Evolutionary conservation across 768 basidiomycete species (phyloP).

Genomic region (Lenzites betulinus): DNA sequence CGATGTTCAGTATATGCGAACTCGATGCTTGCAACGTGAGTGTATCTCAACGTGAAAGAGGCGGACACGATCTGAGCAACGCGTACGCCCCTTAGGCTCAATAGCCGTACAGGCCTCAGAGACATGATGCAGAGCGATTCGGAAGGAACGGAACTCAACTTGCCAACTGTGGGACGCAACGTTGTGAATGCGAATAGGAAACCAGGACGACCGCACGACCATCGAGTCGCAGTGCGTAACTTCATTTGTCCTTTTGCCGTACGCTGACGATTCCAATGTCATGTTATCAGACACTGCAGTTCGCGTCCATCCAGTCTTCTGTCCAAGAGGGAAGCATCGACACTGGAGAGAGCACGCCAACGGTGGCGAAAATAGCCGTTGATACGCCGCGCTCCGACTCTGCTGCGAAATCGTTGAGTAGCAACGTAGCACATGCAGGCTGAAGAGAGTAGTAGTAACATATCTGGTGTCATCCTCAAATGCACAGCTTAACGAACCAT

Average conservation of each 20-base stretch:
- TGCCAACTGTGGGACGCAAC: background rate
- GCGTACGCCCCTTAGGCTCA: conserved; percentile 1
- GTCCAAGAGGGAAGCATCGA: background rate
- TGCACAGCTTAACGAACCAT: too few relatives aligned
- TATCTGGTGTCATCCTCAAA: too few relatives aligned
- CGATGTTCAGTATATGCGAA: conserved; percentile 2
- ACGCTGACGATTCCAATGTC: background rate
- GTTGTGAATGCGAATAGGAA: background rate
- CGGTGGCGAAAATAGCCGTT: too few relatives aligned
- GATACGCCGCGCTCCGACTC: too few relatives aligned
- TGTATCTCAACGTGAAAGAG: background rate
- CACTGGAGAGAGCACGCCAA: too few relatives aligned
- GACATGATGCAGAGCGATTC: conserved; percentile 5
- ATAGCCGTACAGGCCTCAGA: conserved; percentile 6
- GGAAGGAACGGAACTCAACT: background rate
- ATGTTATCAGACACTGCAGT: background rate
- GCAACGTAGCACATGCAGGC: too few relatives aligned
- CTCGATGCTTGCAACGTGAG: conserved; percentile 21
- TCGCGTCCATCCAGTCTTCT: background rate
- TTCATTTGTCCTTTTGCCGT: background rate
- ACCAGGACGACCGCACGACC: background rate
- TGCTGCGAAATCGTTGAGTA: too few relatives aligned
- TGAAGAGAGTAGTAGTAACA: too few relatives aligned
- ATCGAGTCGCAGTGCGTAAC: background rate
- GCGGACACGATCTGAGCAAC: background rate